Percentiles rank a stretch among this genome's conserved stretches.
Evolutionary conservation across 2,329 filamentous ascomycete species (phyloP).

Genomic region (Rhexocercosporidium sp.): DNA sequence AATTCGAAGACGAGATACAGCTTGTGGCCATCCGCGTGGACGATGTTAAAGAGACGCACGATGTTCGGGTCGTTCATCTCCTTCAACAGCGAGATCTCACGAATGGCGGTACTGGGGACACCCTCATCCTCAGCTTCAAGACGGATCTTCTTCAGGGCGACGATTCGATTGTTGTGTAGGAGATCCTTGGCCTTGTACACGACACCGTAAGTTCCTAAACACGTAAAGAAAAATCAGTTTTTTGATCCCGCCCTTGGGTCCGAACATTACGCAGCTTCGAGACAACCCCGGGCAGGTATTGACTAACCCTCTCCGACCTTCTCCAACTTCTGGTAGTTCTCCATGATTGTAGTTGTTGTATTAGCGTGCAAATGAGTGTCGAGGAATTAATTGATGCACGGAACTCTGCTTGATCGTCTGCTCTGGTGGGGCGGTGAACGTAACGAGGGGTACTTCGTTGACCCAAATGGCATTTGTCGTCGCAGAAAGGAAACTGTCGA

Average conservation of each 20-base stretch:
- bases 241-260: constrained; percentile 5
- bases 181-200: constrained; percentile 95
- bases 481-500: constrained; percentile 19
- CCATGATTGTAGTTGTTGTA: constrained; percentile 60
- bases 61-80: constrained; percentile 95
- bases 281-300: constrained; percentile 13
- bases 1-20: constrained; percentile 93
- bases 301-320: constrained; percentile 90
- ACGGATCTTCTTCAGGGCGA: constrained; percentile 93
- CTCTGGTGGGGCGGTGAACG: constrained; percentile 41
- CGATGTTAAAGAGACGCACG: constrained; percentile 86
- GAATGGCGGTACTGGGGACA: constrained; percentile 89
- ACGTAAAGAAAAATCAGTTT: constrained; percentile 29
- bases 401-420: constrained; percentile 36
- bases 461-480: constrained; percentile 31
- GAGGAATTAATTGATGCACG: constrained; percentile 36
- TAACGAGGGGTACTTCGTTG: constrained; percentile 38
- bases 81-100: constrained; percentile 91
- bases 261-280: background rate
- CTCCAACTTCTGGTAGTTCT: constrained; percentile 96
- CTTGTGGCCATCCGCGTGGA: constrained; percentile 93
- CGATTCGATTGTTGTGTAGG: constrained; percentile 79
- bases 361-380: constrained; percentile 37
- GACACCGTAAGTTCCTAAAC: constrained; percentile 86
- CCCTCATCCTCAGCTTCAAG: constrained; percentile 95